These are phyloP conservation scores for Diplodia scrobiculata DNA, from an alignment of 2,329 filamentous ascomycete genomes.

Conservation along the genomic window DNA sequence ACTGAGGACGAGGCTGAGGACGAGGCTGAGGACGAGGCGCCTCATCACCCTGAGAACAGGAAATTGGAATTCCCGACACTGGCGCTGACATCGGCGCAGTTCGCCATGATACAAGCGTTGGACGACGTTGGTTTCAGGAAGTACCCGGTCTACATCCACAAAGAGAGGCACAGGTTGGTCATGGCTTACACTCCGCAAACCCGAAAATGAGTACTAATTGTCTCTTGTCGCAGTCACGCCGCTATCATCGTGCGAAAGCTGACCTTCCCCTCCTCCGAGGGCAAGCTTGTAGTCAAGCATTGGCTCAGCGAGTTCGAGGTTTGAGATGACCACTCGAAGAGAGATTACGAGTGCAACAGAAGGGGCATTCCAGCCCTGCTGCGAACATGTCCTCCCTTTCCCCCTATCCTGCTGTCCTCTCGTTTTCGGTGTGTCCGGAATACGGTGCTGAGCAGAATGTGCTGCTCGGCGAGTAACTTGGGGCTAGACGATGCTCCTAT, in stretches of 20 bases:
- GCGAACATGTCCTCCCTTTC: neutral
- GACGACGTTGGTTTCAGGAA: constrained; percentile 64
- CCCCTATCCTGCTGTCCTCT: neutral
- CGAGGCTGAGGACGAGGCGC: constrained; percentile 36
- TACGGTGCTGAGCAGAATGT: neutral
- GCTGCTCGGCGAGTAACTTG: neutral
- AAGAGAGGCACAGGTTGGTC: constrained; percentile 52
- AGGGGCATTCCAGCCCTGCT: neutral
- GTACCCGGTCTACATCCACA: constrained; percentile 71
- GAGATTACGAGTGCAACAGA: neutral
- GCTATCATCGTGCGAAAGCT: constrained; percentile 80
- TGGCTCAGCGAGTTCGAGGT: constrained; percentile 75
- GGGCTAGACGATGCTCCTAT: neutral
- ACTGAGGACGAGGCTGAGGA: constrained; percentile 37
- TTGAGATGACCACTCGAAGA: constrained; percentile 37
- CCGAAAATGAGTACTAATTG: neutral
- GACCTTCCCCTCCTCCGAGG: constrained; percentile 64
- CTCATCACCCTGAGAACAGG: neutral
- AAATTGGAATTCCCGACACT: constrained; percentile 65
- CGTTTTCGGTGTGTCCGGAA: neutral
- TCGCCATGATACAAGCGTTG: constrained; percentile 78
- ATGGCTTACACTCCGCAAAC: neutral
- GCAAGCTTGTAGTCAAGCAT: constrained; percentile 74
- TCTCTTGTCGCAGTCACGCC: constrained; percentile 68
- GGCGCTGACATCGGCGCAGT: constrained; percentile 77